Base-by-base conservation (phyloP, 495 filamentous ascomycete species). In the Aspergillus nidulans region DNA sequence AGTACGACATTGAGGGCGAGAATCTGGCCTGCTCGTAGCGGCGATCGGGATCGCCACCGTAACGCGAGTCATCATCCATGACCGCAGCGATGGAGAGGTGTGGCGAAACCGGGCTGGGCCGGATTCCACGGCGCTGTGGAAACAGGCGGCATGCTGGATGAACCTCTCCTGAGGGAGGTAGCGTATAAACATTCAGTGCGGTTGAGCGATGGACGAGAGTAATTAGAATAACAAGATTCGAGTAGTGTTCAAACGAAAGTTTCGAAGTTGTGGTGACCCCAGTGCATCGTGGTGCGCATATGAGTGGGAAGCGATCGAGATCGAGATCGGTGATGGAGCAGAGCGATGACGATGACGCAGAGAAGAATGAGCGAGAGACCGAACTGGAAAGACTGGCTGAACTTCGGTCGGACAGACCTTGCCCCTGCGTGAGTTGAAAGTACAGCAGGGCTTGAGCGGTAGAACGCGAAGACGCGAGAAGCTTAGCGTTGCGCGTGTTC, bases 171-270 rank as follows among this genome's bases (percentile, higher is more conserved):
- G 45, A 48, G 49, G 21, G 49, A 61, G 57, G 56, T 52, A 56
- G 50, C 63, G 62, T 58, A 61, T 32, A 66, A 58, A 70, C 73
- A 76, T 76, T 53, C 71, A 71, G 70, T 59, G 56, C 20, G 60
- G 25, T 16, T 12, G 36, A n/a, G 34, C 38, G 28, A 30, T 21
- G 9, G 25, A n/a, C 19, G 10, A 20, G 34, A n/a, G 23, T 34
- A 20, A 16, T 18, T 24, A 45, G 34, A n/a, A 28, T 34, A 20
- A 16, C 19, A 30, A 45, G 34, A 21, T 34, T 23, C 25, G 30
- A 21, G 12, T n/a, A 19, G 19, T 20, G 16, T 40, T 48, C 41
- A 45, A 24, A 1, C 19, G 16, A 25, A 24, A 4, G 41, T 21
- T 6, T 40, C 52, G 8, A 34, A 26, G 21, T 41, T 45, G 6